These are phyloP conservation scores for Clitopilus passeckerianus DNA, from an alignment of 768 basidiomycete genomes.

Conservation along the genomic window DNA sequence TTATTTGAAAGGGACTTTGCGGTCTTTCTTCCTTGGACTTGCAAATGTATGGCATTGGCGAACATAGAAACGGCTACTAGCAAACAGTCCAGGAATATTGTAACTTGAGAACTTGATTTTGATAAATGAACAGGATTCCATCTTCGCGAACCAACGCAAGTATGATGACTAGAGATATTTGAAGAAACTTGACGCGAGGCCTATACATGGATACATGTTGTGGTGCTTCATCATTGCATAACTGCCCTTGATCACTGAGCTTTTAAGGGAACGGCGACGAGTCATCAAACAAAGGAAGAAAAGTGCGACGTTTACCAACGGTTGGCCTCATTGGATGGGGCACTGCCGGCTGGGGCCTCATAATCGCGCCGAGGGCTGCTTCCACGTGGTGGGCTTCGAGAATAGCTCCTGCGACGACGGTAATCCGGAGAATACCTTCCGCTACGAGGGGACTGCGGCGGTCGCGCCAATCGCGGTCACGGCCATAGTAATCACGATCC, in stretches of 20 bases:
- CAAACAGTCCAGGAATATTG: neutral
- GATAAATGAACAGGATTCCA: neutral
- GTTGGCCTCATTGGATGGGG: neutral
- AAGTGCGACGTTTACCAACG: neutral
- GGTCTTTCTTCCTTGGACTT: neutral
- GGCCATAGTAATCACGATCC: conserved; percentile 62
- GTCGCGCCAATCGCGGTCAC: conserved; percentile 78
- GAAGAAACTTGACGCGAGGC: neutral
- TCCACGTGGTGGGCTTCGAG: conserved; percentile 75
- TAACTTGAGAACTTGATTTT: neutral
- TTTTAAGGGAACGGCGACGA: neutral
- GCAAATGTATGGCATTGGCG: neutral
- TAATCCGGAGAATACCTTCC: conserved; percentile 76
- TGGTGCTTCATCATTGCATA: neutral
- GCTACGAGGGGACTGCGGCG: conserved; percentile 69
- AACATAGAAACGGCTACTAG: neutral
- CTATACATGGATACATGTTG: neutral
- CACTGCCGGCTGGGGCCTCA: conserved; percentile 16
- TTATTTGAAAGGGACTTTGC: neutral
- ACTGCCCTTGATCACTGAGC: neutral
- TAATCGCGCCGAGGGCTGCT: conserved; percentile 48
- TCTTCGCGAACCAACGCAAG: neutral
- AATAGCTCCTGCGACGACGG: conserved; percentile 70
- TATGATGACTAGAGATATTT: neutral
- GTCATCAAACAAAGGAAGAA: neutral